Evolutionary conservation across 176 grass and related monocot genomes (phyloP).

Genomic region (Avena sativa): DNA sequence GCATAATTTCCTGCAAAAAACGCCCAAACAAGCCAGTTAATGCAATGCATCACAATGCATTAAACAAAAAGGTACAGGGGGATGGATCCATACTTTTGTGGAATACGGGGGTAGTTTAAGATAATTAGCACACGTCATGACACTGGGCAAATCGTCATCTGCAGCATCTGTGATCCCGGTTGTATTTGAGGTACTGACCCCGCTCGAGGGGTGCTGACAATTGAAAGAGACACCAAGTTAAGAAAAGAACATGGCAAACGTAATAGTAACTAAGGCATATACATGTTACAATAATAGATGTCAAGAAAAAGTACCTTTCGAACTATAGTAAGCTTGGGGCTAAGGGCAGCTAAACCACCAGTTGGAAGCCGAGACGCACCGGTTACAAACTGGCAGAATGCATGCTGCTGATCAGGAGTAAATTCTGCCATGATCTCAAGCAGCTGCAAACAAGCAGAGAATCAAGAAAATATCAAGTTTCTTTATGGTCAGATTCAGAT

Average conservation of each 20-base stretch:
- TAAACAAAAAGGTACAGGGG: not conserved
- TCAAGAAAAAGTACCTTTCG: too few relatives aligned
- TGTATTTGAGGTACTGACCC: too few relatives aligned
- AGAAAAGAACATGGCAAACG: too few relatives aligned
- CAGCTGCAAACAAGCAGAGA: too few relatives aligned
- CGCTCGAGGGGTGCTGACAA: too few relatives aligned
- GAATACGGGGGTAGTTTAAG: conserved; percentile 92
- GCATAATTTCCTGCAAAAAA: conserved; percentile 74
- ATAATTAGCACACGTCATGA: conserved; percentile 98
- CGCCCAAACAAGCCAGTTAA: conserved; percentile 12
- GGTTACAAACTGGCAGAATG: conserved; percentile 95
- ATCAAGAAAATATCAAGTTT: too few relatives aligned
- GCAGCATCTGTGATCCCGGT: too few relatives aligned
- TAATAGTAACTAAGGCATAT: too few relatives aligned
- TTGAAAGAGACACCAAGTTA: too few relatives aligned
- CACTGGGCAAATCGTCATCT: conserved; percentile 90
- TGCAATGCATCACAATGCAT: not conserved
- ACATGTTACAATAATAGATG: too few relatives aligned
- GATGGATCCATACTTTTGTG: conserved; percentile 55
- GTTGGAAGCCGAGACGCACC: conserved; percentile 90
- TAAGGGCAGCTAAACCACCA: conserved; percentile 90
- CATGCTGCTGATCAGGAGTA: conserved; percentile 73
- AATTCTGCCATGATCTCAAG: conserved; percentile 90
- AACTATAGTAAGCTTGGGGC: too few relatives aligned
- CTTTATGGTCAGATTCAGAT: too few relatives aligned